Percentiles rank a stretch among this genome's conserved stretches.
phyloP scores from a whole-genome alignment of 441 rosid genomes.

The Gossypium davidsonii region DNA sequence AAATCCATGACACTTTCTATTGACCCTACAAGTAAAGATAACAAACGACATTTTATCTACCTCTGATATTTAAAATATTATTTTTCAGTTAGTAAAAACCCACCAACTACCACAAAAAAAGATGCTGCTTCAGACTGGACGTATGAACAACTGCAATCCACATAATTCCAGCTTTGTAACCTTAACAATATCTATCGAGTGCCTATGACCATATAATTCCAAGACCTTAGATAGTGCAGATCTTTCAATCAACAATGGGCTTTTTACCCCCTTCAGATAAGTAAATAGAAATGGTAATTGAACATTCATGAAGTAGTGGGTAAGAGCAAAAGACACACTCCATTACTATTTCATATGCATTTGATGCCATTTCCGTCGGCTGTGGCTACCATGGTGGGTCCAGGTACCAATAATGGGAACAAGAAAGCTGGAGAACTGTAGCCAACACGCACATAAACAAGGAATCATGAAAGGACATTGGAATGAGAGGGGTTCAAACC shows the following conservation, averaged over 20 bases:
- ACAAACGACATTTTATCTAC: constrained; percentile 10
- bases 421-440: background rate
- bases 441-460: background rate
- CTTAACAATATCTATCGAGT: background rate
- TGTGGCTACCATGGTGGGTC: background rate
- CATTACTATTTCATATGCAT: background rate
- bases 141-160: background rate
- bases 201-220: background rate
- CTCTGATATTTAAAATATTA: background rate
- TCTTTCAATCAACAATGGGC: background rate
- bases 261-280: background rate
- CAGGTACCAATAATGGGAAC: background rate
- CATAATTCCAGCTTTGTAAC: background rate
- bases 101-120: background rate
- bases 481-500: background rate
- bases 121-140: background rate
- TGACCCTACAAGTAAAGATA: constrained; percentile 44
- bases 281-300: background rate
- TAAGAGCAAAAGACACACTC: background rate
- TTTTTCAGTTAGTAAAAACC: background rate
- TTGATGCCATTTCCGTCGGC: background rate
- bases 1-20: constrained; percentile 66
- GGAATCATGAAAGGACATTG: background rate
- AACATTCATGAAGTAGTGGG: background rate
- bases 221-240: background rate